Percentiles rank a stretch among this genome's conserved stretches.
These are phyloP conservation scores for Leishmania aethiopica DNA, from an alignment of 208 protist genomes.

Conservation along the genomic window DNA sequence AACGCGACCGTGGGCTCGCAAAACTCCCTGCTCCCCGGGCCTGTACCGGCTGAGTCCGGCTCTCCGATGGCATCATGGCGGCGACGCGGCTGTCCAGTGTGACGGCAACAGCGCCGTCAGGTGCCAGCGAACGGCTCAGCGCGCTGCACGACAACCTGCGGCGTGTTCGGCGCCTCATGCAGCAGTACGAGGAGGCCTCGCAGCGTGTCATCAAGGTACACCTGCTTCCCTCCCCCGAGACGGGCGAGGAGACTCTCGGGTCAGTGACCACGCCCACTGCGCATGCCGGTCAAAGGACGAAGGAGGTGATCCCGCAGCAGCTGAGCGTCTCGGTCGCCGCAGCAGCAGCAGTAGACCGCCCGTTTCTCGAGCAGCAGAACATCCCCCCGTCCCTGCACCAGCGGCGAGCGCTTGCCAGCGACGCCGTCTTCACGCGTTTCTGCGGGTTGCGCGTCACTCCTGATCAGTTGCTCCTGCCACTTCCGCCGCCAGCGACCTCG, in stretches of 20 bases:
- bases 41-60: neutral
- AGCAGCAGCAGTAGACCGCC: slow-evolving; percentile 13
- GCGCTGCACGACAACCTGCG: slow-evolving; percentile 26
- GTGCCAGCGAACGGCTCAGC: slow-evolving; percentile 16
- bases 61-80: neutral
- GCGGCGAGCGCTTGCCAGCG: slow-evolving; percentile 25
- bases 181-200: slow-evolving; percentile 35
- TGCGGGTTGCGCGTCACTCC: slow-evolving; percentile 25
- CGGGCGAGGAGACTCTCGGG: slow-evolving; percentile 2
- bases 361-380: slow-evolving; percentile 4
- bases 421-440: slow-evolving; percentile 26
- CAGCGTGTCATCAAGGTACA: slow-evolving; percentile 31
- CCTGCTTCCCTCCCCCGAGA: slow-evolving; percentile 10
- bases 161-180: slow-evolving; percentile 31
- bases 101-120: slow-evolving; percentile 2
- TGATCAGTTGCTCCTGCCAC: slow-evolving; percentile 25
- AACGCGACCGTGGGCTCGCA: neutral
- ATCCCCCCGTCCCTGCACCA: slow-evolving; percentile 23
- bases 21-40: neutral
- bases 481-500: neutral
- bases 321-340: neutral
- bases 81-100: neutral
- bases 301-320: neutral
- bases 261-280: neutral
- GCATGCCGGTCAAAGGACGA: neutral